phyloP scores from a whole-genome alignment of 805 yeast genomes.

The Candida maris region DNA sequence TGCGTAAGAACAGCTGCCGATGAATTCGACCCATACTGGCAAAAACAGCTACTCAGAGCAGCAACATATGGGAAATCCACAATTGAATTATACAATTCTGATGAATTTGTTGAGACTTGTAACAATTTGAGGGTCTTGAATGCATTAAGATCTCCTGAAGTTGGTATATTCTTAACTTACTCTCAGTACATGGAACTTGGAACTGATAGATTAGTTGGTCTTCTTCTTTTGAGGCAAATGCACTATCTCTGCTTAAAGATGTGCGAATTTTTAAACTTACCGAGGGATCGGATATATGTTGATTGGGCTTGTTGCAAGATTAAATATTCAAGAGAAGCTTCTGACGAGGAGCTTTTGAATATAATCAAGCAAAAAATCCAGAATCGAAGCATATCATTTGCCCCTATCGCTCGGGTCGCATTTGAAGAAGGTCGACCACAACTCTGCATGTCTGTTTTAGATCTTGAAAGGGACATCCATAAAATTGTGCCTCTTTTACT shows the following conservation, averaged over 20 bases:
- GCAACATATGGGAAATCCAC: conserved; percentile 82
- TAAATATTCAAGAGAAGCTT: conserved; percentile 44
- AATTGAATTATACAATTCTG: conserved; percentile 52
- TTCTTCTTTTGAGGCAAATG: conserved; percentile 55
- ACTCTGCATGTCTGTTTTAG: conserved; percentile 63
- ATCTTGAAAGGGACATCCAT: conserved; percentile 60
- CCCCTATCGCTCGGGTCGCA: conserved; percentile 60
- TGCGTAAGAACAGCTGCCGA: conserved; percentile 73
- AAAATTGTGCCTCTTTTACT: conserved; percentile 62
- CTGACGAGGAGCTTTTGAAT: conserved; percentile 58
- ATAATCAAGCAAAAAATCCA: conserved; percentile 46
- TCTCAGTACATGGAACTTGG: conserved; percentile 50
- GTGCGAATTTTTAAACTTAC: conserved; percentile 45
- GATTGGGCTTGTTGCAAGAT: conserved; percentile 83
- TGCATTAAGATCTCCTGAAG: conserved; percentile 55
- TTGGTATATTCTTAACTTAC: conserved; percentile 68
- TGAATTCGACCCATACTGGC: conserved; percentile 77
- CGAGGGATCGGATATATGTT: conserved; percentile 52
- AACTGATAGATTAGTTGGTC: conserved; percentile 50
- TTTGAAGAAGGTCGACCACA: conserved; percentile 75
- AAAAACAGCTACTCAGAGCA: conserved; percentile 73
- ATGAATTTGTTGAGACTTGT: conserved; percentile 59
- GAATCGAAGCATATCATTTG: conserved; percentile 47
- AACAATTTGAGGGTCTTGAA: conserved; percentile 65
- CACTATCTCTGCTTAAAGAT: conserved; percentile 64